Percentiles rank a stretch among this genome's conserved stretches.
These are phyloP conservation scores for Botrytis squamosa DNA, from an alignment of 2,329 filamentous ascomycete species.

Conservation along the genomic window DNA sequence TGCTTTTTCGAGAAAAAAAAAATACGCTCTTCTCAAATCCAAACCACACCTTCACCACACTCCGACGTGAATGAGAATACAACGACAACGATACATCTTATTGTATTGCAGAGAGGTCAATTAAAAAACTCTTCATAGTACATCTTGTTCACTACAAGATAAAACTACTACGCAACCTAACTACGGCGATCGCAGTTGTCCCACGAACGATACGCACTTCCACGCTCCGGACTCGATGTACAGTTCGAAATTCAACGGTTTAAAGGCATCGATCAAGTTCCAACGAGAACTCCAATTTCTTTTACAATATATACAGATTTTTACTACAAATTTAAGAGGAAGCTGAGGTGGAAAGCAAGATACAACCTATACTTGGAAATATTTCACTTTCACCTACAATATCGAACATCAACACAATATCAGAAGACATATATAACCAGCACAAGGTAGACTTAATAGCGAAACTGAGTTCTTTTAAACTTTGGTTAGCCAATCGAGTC, in stretches of 20 bases:
- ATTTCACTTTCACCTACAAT: background rate
- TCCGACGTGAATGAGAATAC: background rate
- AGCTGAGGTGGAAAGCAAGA: constrained; percentile 22
- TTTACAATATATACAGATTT: constrained; percentile 32
- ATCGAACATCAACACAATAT: background rate
- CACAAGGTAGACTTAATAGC: background rate
- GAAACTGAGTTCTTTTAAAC: background rate
- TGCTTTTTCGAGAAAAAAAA: background rate
- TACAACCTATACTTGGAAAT: background rate
- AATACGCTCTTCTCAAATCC: background rate
- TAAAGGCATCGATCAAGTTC: constrained; percentile 31
- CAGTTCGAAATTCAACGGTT: constrained; percentile 22
- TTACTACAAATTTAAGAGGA: constrained; percentile 17
- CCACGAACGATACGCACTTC: background rate
- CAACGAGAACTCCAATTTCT: constrained; percentile 31
- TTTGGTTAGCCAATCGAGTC: background rate
- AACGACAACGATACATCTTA: background rate
- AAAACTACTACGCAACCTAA: background rate
- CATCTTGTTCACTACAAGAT: background rate
- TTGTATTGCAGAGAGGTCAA: background rate
- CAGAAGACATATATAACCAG: background rate
- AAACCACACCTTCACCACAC: background rate
- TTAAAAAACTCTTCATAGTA: too few relatives aligned
- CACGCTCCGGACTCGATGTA: constrained; percentile 28
- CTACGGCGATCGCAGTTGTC: background rate